These are phyloP conservation scores for Quercus aquifolioides DNA, from an alignment of 306 rosid species.

Conservation along the genomic window DNA sequence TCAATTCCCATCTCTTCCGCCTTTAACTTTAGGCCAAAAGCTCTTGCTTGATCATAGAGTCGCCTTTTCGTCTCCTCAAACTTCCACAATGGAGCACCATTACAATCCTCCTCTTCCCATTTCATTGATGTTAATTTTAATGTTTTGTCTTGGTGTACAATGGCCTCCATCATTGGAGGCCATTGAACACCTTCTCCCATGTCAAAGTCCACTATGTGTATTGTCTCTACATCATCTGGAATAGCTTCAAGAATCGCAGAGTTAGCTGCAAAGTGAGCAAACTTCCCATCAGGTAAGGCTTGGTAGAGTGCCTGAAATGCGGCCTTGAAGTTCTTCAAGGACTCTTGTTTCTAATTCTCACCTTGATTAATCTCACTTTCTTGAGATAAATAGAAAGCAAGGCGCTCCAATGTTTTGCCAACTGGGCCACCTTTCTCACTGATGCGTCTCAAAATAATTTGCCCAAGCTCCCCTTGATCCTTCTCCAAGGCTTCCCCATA, in stretches of 20 bases:
- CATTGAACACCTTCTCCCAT: constrained; percentile 55
- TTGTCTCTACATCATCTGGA: constrained; percentile 37
- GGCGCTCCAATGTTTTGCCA: constrained; percentile 46
- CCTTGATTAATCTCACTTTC: constrained; percentile 10
- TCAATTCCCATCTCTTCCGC: constrained; percentile 46
- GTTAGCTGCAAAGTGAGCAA: constrained; percentile 55
- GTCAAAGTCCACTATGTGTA: constrained; percentile 54
- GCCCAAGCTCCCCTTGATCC: constrained; percentile 33
- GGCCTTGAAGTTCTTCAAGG: constrained; percentile 28
- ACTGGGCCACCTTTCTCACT: constrained; percentile 46
- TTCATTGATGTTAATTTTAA: constrained; percentile 52
- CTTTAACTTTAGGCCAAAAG: constrained; percentile 44
- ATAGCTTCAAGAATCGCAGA: constrained; percentile 48
- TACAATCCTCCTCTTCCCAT: constrained; percentile 27
- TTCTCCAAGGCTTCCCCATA: constrained; percentile 46
- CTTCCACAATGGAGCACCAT: constrained; percentile 16
- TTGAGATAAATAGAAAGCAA: constrained; percentile 46
- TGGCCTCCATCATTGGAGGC: constrained; percentile 39
- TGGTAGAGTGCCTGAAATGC: constrained; percentile 43
- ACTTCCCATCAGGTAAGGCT: constrained; percentile 36
- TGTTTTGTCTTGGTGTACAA: constrained; percentile 28
- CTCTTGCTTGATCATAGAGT: constrained; percentile 41
- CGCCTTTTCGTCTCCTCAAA: constrained; percentile 42
- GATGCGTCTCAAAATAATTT: constrained; percentile 40
- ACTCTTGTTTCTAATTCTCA: constrained; percentile 47